A percentile compares a stretch with the other conserved stretches of the same genome.
phyloP scores from a whole-genome alignment of 140 eudicot genomes.

The Stevia rebaudiana region DNA sequence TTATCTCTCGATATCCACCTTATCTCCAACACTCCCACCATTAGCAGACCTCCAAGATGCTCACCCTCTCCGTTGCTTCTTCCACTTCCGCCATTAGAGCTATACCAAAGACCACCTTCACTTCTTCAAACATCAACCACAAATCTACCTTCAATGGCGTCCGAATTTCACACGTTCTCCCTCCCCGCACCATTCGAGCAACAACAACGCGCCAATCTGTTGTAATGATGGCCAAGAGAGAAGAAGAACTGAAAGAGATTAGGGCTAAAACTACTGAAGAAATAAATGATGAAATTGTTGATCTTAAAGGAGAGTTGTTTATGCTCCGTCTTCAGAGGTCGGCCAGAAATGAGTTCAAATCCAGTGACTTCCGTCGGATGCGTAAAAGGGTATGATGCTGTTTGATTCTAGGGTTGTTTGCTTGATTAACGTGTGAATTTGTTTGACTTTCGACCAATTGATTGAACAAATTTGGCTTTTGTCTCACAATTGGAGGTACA shows the following conservation, averaged over 20 bases:
- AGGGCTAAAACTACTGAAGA: constrained; percentile 65
- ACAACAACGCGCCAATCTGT: constrained; percentile 28
- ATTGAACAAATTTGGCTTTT: constrained; percentile 13
- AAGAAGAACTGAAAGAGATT: constrained; percentile 72
- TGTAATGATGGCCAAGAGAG: constrained; percentile 74
- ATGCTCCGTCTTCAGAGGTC: constrained; percentile 85
- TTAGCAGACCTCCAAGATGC: constrained; percentile 32
- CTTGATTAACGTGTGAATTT: background rate
- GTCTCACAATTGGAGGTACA: constrained; percentile 2
- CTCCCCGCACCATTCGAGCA: constrained; percentile 20
- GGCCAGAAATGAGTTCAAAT: constrained; percentile 81
- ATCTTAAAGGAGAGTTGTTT: constrained; percentile 87
- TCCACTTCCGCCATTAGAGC: constrained; percentile 32
- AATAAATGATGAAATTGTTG: constrained; percentile 65
- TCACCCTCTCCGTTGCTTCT: constrained; percentile 41
- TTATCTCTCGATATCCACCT: constrained; percentile 18
- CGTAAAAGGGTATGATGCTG: constrained; percentile 77
- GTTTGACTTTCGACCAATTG: background rate
- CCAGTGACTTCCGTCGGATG: constrained; percentile 83
- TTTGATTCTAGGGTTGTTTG: background rate
- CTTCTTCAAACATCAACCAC: constrained; percentile 21
- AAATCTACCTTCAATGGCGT: constrained; percentile 66
- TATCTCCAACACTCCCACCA: constrained; percentile 19
- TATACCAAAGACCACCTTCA: constrained; percentile 20
- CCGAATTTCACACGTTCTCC: constrained; percentile 42